These are phyloP conservation scores for Tuber brumale DNA, from an alignment of 495 filamentous ascomycete species.

Conservation along the genomic window DNA sequence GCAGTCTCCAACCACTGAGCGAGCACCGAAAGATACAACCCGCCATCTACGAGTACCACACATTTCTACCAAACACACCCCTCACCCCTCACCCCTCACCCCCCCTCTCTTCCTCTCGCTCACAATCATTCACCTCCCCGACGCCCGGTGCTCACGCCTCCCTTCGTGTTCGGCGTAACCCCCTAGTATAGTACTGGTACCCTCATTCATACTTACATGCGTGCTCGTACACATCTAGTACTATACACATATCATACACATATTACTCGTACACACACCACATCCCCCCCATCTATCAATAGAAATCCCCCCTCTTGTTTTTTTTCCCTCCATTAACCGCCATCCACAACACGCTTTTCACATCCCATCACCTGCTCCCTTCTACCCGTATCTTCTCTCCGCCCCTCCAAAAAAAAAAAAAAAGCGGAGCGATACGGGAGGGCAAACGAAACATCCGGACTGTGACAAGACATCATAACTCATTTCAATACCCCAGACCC, in stretches of 20 bases:
- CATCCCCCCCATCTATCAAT: neutral
- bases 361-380: neutral
- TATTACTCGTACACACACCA: slow-evolving; percentile 1
- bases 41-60: slow-evolving; percentile 8
- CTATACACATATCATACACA: neutral
- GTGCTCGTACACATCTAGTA: neutral
- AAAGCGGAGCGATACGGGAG: neutral
- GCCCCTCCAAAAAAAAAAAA: neutral
- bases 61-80: neutral
- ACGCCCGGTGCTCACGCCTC: slow-evolving; percentile 9
- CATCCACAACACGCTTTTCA: neutral
- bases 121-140: neutral
- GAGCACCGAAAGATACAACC: neutral
- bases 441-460: neutral
- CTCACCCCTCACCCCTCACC: neutral
- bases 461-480: neutral
- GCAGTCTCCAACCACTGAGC: neutral
- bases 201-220: neutral
- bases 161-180: slow-evolving; percentile 12
- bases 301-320: neutral
- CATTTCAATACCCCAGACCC: slow-evolving; percentile 1
- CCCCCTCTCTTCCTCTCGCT: neutral
- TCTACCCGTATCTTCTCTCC: neutral
- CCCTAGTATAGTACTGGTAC: neutral
- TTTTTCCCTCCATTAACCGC: neutral